Evolutionary conservation across 2,329 filamentous ascomycete species (phyloP).

Genomic region (Paraconiothyrium brasiliense): DNA sequence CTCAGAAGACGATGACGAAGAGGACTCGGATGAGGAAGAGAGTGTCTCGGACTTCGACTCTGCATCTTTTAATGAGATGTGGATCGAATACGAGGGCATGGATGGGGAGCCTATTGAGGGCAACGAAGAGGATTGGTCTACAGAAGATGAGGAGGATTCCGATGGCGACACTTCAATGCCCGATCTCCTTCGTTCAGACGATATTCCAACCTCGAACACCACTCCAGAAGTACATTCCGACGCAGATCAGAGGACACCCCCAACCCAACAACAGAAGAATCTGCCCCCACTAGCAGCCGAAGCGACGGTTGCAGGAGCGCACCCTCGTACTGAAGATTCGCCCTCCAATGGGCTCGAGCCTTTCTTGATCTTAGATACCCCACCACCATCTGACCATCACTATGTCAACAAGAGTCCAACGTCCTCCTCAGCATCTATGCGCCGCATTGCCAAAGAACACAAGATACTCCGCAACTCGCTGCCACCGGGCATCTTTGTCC

Average conservation of each 20-base stretch:
- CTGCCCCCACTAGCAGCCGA: constrained; percentile 17
- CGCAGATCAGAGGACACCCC: constrained; percentile 29
- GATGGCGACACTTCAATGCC: constrained; percentile 46
- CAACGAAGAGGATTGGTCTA: constrained; percentile 49
- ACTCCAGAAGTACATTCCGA: constrained; percentile 45
- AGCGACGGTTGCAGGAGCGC: constrained; percentile 16
- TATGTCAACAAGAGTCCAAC: constrained; percentile 53
- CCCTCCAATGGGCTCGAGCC: constrained; percentile 25
- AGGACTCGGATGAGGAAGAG: constrained; percentile 47
- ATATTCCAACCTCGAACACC: constrained; percentile 42
- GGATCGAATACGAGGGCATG: constrained; percentile 51
- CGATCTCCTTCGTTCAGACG: constrained; percentile 33
- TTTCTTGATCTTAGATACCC: constrained; percentile 49
- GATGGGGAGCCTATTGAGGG: constrained; percentile 41
- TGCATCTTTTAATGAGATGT: constrained; percentile 48
- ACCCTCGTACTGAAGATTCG: constrained; percentile 14
- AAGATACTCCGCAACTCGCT: constrained; percentile 64
- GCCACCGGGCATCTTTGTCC: constrained; percentile 65
- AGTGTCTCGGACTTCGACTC: constrained; percentile 43
- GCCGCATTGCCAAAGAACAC: constrained; percentile 66
- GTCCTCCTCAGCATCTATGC: constrained; percentile 55
- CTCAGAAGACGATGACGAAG: constrained; percentile 39
- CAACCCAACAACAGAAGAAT: not conserved
- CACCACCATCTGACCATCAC: constrained; percentile 46
- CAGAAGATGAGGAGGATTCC: constrained; percentile 48